Evolutionary conservation across 148 eudicot species (phyloP), one percentile per base, ranked within the genome.

Genomic region (Simmondsia chinensis): DNA sequence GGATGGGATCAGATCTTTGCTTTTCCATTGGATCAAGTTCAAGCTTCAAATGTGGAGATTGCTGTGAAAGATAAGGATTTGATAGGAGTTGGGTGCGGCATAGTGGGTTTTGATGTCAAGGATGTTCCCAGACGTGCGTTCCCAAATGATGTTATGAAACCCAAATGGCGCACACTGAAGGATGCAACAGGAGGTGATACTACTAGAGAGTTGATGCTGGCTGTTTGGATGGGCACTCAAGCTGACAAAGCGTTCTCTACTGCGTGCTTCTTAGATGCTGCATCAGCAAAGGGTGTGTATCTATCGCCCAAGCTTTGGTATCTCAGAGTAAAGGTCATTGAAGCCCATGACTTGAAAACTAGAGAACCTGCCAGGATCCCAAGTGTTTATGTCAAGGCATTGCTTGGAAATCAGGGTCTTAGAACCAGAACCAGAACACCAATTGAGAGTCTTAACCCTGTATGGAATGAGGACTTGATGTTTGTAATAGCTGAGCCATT

Each of bases 211-310:
- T n/a, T n/a, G n/a, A n/a, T n/a, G n/a, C n/a, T n/a, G n/a, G n/a
- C n/a, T n/a, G n/a, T n/a, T n/a, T n/a, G n/a, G 88, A 65, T 72
- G 80, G 88, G 88, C 31, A 76, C 88, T 29, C 88, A 80, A 38
- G 87, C 82, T 33, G 87, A 80, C 48, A 79, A 80, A 53, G 87
- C 82, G 12, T 80, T 80, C 49, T 72, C 88, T 4, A 83, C 76
- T 59, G 77, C 88, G 10, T 80, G 88, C 80, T 74, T 66, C 42
- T 73, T 80, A 0, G 83, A 80, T 55, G 88, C 83, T 52, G 77
- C 83, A 0, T 27, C 76, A 42, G 80, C 70, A 59, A 38, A 63
- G 38, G 88, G 88, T 7, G 88, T 80, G 20, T 80, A 80, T 59
- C 59, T 80, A 9, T 76, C 83, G 0, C 88, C 88, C 14, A 80